Evolutionary conservation across 2,329 filamentous ascomycete species (phyloP), one percentile per base, ranked within the genome.

Genomic region (Xylariaceae sp.): DNA sequence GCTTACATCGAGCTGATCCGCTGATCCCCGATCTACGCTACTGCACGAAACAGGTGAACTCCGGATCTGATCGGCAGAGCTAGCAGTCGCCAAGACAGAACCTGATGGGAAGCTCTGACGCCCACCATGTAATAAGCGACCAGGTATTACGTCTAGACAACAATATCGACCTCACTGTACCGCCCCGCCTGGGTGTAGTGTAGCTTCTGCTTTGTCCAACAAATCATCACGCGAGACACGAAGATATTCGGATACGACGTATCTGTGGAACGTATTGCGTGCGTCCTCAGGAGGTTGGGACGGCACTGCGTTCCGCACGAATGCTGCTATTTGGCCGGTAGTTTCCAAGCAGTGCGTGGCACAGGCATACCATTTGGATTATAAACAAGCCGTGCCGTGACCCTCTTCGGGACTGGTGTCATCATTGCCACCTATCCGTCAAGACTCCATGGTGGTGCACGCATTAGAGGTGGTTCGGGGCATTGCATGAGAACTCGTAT

Each of bases 11-110:
- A 12, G 32, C 32, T 15, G 32, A 34, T 34, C 6, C 32, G 10
- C 32, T 10, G 32, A 34, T 34, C 32, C 13, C 7, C 6, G 13
- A 10, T 12, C 32, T 34, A 10, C 13, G 10, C 10, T 34, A 15
- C 32, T 12, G 10, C 13, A 34, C 32, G 10, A 34, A 34, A 34
- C 13, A 12, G 32, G 9, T 15, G 13, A 34, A 34, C n/a, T 18
- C 5, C 9, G 2, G 36, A 13, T 41, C 22, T 29, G 45, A 39
- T 39, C 21, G 21, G 18, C 45, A n/a, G 30, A 12, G 44, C 30
- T 40, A 48, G 21, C 46, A 48, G 6, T 18, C n/a, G 46, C 46
- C 36, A 48, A 48, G 46, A 39, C 46, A 34, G 36, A 40, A 48
- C 34, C 32, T 8, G 12, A 6, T 22, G 34, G n/a, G 32, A 47